Evolutionary conservation across 2,329 filamentous ascomycete genomes (phyloP).

Genomic region (Hypoxylon rubiginosum): DNA sequence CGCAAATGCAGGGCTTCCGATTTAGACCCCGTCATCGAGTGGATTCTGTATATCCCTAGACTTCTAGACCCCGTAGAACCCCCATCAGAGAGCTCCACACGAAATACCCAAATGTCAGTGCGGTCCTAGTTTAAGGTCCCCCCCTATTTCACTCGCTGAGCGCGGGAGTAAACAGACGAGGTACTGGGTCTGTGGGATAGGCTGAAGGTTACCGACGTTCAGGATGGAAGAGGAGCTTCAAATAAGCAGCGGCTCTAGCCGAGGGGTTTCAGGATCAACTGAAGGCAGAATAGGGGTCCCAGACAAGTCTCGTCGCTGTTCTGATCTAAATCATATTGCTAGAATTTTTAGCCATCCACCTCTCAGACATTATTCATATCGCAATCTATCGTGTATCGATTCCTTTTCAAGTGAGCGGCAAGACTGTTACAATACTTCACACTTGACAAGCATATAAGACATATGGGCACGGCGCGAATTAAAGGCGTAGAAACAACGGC

Average conservation of each 20-base stretch:
- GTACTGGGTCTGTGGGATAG: not conserved
- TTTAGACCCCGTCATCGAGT: constrained; percentile 1
- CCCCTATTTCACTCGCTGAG: not conserved
- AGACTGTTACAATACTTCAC: not conserved
- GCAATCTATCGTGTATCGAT: not conserved
- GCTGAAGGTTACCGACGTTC: not conserved
- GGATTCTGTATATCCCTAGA: constrained; percentile 4
- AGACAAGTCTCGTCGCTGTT: not conserved
- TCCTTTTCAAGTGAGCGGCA: not conserved
- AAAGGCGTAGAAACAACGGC: not conserved
- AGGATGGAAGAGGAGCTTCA: not conserved
- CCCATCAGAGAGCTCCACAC: constrained; percentile 4
- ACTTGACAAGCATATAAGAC: not conserved
- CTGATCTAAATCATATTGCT: not conserved
- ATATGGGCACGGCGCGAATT: not conserved
- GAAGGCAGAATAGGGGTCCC: not conserved
- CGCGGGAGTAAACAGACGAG: not conserved
- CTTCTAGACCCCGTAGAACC: constrained; percentile 1
- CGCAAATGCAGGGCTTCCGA: constrained; percentile 9
- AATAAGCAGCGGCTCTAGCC: not conserved
- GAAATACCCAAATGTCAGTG: not conserved
- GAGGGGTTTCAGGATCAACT: not conserved
- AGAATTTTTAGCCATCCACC: not conserved
- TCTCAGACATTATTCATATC: not conserved
- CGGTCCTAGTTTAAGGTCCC: not conserved